Base-by-base conservation (phyloP, 2,329 filamentous ascomycete genomes). In the Fusarium napiforme region DNA sequence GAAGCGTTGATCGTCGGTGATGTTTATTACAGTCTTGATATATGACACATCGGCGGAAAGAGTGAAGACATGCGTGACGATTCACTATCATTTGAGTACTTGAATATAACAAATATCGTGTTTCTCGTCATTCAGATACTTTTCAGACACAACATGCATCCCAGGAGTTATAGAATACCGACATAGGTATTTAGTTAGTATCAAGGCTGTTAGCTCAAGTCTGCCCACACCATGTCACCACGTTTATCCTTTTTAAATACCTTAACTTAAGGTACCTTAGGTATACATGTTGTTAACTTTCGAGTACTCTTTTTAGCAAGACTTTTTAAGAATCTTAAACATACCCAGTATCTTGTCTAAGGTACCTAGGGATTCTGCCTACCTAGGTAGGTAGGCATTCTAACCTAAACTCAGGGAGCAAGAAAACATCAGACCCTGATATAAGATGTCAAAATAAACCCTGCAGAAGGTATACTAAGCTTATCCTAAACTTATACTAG, bases 141-240 rank as follows among this genome's bases (percentile, higher is more conserved):
- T 23, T 60, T 52, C 47, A 68, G 61, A 61, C 64, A 58, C 58
- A 28, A 57, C 21, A 50, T 53, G 49, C 46, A 56, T 42, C 26
- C 60, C 61, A 58, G 40, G 57, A 64, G 58, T 59, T 61, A 61
- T 56, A 60, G 63, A 56, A 53, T 45, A 32, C 30, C 61, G 57
- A 18, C n/a, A 19, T 28, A 40, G 21, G 12, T 40, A 46, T 28
- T 28, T 28, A 7, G 28, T 28, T 28, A 30, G 16, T 23, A 34
- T 34, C 10, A 50, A 50, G 47, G 18, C 21, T 50, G 30, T 18
- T 12, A 23, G n/a, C 21, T 34, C n/a, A 50, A 34, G 47, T 23
- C 30, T 8, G 21, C 47, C 11, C 15, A 34, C n/a, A 32, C 21
- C 21, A 34, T 34, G 16, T 9, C 23, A 34, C 47, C 8, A 9